Evolutionary conservation across 2,329 filamentous ascomycete genomes (phyloP), one percentile per base, ranked within the genome.

Genomic region (Talaromyces islandicus): DNA sequence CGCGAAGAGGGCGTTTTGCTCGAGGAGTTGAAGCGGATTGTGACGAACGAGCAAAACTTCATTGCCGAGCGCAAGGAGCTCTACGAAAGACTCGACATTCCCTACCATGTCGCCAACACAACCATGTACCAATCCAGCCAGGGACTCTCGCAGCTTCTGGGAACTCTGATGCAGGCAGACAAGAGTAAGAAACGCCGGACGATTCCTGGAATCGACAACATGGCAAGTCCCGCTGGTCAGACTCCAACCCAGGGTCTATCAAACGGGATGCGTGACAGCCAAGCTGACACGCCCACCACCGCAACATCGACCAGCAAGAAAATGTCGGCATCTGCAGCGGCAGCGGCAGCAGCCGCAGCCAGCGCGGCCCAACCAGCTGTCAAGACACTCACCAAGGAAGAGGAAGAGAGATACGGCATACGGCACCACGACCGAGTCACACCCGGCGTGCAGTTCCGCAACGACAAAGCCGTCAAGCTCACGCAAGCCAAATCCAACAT

Each of bases 1-100:
- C 87, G 90, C 63, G 94, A 99, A 73, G 94, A 99, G 76, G 90
- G 95, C 67, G 88, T 91, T 35, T 79, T 99, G 2, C 83, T 99
- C 19, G 83, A 93, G 61, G 94, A 99, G 71, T 85, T 99, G 59
- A 92, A 95, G 70, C 88, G 94, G 61, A 97, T 99, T 65, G 85
- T 96, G 69, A 88, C 90, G 64, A 87, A 92, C 62, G 90, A 92
- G 64, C 90, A 94, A 66, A 87, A 86, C 60, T 88, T 97, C 70
- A 91, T 95, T 71, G 88, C 91, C 65, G 92, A 97, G 71, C 88
- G 94, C 58, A 86, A 88, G 66, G 92, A 96, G 72, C 84, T 96
- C 51, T 96, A 93, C 76, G 85, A 86, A 64, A 85, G 93, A 57
- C 86, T 99, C 11, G 93, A 97, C 70, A 90, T 91, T 64, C 92